Base-by-base conservation (phyloP, 805 yeast species). In the Diddensiella caesifluorescens region DNA sequence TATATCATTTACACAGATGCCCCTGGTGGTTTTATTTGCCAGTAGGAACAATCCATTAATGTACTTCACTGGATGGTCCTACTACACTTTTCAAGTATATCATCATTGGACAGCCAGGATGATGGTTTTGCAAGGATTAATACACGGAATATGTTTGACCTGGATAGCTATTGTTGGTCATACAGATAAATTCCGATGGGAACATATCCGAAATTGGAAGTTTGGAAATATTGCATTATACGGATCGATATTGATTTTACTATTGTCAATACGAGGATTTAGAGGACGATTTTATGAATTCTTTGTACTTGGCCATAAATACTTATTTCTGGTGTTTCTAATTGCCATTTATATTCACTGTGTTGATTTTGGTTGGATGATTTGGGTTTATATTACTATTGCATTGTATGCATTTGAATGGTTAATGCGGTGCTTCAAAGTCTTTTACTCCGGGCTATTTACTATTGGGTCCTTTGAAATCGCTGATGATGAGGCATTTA, bases 41-140 rank as follows among this genome's bases (percentile, higher is more conserved):
- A 80, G 81, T 27, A 68, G 92, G 51, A 84, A 84, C 57, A 84
- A 82, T 55, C 76, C 84, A 15, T 64, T 83, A 51, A 73, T 73
- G 47, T 62, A 61, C 52, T 42, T 81, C 5, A 73, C 88, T 1
- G 86, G 88, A 1, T 69, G 83, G 66, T 60, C 77, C 0, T 79
- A 73, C 51, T 61, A 78, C 7, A 70, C 81, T 1, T 83, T 83
- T 61, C 68, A 77, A 51, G 62, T 69, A 22, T 76, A 73, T 53
- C 95, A 85, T 60, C 44, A 61, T 5, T 60, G 65, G 63, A 42
- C 53, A 4, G 56, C 60, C 5, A 44, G 62, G 22, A 39, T 47
- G 16, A 48, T 45, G 35, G 47, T 52, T 4, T 18, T 53, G n/a
- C 44, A 52, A 32, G 47, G 54, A 5, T 10, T 59, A 3, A 44